A percentile compares a stretch with the other conserved stretches of the same genome.
Evolutionary conservation across 2,329 filamentous ascomycete genomes (phyloP).

Genomic region (Penicillium sp.): DNA sequence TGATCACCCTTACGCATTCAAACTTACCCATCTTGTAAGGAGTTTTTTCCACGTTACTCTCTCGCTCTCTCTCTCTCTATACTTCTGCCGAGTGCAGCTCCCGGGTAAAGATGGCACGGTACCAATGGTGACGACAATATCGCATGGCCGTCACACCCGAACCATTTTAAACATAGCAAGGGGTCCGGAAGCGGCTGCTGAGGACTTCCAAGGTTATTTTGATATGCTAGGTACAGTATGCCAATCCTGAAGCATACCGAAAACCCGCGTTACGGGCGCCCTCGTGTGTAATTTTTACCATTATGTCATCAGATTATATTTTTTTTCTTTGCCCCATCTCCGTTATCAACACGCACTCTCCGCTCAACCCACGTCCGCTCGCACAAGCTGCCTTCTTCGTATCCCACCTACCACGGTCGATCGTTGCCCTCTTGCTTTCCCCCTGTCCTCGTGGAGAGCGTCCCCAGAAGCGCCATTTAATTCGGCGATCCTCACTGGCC

Average conservation of each 20-base stretch:
- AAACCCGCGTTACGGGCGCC: neutral
- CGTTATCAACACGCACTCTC: constrained; percentile 14
- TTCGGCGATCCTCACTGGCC: constrained; percentile 20
- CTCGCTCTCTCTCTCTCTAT: neutral
- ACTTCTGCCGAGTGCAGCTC: constrained; percentile 4
- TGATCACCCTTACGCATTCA: neutral
- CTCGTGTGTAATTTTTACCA: constrained; percentile 1
- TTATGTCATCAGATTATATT: constrained; percentile 16
- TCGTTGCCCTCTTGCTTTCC: constrained; percentile 12
- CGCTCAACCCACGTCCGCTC: constrained; percentile 15
- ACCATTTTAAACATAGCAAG: constrained; percentile 13
- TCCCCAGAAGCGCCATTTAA: constrained; percentile 28
- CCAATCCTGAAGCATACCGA: constrained; percentile 12
- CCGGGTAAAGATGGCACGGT: neutral
- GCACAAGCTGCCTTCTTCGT: constrained; percentile 25
- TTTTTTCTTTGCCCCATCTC: neutral
- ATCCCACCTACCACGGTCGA: constrained; percentile 19
- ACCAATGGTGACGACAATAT: constrained; percentile 8
- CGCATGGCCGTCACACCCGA: constrained; percentile 10
- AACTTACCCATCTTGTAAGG: no score
- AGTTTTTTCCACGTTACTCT: neutral
- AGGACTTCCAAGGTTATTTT: neutral
- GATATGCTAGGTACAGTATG: constrained; percentile 13
- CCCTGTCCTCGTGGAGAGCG: constrained; percentile 18
- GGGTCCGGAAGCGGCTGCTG: constrained; percentile 23